Evolutionary conservation across 768 basidiomycete species (phyloP).

Genomic region (Mycena vitilis): DNA sequence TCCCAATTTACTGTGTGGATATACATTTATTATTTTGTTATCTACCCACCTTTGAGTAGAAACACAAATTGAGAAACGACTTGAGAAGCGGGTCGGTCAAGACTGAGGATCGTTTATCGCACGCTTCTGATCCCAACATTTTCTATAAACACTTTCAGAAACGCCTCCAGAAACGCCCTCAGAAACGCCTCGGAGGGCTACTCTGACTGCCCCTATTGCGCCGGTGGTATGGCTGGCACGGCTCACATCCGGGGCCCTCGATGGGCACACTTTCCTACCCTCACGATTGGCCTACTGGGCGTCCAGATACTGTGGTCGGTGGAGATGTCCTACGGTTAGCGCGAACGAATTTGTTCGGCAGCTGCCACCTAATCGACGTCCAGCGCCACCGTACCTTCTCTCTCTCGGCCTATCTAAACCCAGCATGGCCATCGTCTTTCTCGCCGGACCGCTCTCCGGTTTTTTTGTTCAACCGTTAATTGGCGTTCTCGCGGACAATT

Average conservation of each 20-base stretch:
- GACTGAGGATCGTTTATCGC: not conserved
- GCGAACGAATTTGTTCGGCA: not conserved
- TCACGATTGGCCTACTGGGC: constrained; percentile 86
- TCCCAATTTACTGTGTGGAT: no score
- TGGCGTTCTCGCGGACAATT: constrained; percentile 87
- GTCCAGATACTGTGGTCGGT: constrained; percentile 94
- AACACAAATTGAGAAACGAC: not conserved
- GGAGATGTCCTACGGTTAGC: constrained; percentile 89
- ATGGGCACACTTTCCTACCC: constrained; percentile 73
- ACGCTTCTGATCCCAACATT: constrained; percentile 12
- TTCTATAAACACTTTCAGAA: not conserved
- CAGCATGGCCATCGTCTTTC: constrained; percentile 89
- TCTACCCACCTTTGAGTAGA: no score
- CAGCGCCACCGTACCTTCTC: constrained; percentile 87
- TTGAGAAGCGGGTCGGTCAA: not conserved
- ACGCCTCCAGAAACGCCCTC: constrained; percentile 1
- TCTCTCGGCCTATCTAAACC: constrained; percentile 90
- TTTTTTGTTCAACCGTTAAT: constrained; percentile 93
- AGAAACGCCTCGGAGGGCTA: constrained; percentile 5
- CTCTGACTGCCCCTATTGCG: not conserved
- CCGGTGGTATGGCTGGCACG: constrained; percentile 57
- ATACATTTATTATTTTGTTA: no score
- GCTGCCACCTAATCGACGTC: not conserved
- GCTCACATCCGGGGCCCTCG: constrained; percentile 74
- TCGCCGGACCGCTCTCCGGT: constrained; percentile 92